phyloP scores from a whole-genome alignment of 371 early-diverging fungal genomes.

The Nosema granulosis region DNA sequence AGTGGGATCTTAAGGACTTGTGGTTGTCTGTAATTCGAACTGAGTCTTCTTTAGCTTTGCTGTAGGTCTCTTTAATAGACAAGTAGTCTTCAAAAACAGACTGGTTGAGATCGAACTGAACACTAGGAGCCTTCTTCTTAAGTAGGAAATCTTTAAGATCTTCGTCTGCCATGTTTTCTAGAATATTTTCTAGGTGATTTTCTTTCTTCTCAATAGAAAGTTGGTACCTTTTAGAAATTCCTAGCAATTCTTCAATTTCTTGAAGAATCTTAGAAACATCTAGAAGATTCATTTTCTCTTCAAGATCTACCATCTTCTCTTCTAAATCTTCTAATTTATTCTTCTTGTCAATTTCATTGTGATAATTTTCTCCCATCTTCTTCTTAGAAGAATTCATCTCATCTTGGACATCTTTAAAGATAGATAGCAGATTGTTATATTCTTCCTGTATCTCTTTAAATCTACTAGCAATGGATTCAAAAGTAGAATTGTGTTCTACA shows the following conservation, averaged over 20 bases:
- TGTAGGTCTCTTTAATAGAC: slow-evolving; percentile 24
- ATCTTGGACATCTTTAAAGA: slow-evolving; percentile 31
- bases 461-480: slow-evolving; percentile 27
- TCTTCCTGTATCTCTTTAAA: slow-evolving; percentile 31
- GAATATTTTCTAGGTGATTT: too few relatives aligned
- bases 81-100: slow-evolving; percentile 49
- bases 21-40: slow-evolving; percentile 13
- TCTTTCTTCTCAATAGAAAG: too few relatives aligned
- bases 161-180: too few relatives aligned
- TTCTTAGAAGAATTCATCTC: slow-evolving; percentile 38
- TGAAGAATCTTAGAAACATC: slow-evolving; percentile 52
- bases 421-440: slow-evolving; percentile 17
- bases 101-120: slow-evolving; percentile 2
- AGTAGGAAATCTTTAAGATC: slow-evolving; percentile 12
- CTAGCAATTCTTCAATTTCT: slow-evolving; percentile 67
- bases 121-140: background rate
- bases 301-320: slow-evolving; percentile 19
- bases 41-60: slow-evolving; percentile 36
- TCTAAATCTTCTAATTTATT: slow-evolving; percentile 45
- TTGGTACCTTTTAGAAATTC: background rate
- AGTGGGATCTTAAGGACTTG: slow-evolving; percentile 58
- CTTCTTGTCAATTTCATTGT: slow-evolving; percentile 52
- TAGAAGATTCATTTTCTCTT: slow-evolving; percentile 68
- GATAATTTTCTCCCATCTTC: slow-evolving; percentile 52
- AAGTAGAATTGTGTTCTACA: slow-evolving; percentile 19